Percentiles rank a stretch among this genome's conserved stretches.
Evolutionary conservation across 2,329 filamentous ascomycete species (phyloP).

Genomic region (Ophiobolus disseminans): DNA sequence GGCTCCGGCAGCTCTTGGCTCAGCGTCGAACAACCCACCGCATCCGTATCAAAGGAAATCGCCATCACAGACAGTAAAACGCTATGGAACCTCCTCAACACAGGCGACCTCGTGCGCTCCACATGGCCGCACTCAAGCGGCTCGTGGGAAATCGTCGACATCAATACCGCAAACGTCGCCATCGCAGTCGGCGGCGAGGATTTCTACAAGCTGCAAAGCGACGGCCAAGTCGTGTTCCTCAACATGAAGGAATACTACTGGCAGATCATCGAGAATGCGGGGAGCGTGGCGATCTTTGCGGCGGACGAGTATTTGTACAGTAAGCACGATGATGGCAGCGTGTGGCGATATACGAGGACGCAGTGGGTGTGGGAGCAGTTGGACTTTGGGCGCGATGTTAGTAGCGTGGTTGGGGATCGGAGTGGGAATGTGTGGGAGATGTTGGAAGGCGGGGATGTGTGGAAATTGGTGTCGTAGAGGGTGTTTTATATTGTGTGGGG

Average conservation of each 20-base stretch:
- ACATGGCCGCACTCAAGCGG: slow-evolving; percentile 27
- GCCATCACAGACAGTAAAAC: slow-evolving; percentile 33
- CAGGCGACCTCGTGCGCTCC: slow-evolving; percentile 34
- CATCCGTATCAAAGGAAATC: slow-evolving; percentile 25
- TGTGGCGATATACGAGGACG: slow-evolving; percentile 40
- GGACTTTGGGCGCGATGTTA: slow-evolving; percentile 19
- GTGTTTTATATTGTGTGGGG: too few species aligned
- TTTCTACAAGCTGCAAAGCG: slow-evolving; percentile 39
- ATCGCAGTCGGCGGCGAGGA: slow-evolving; percentile 37
- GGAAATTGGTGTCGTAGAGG: slow-evolving; percentile 31
- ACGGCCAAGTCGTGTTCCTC: slow-evolving; percentile 35
- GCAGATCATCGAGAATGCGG: slow-evolving; percentile 29
- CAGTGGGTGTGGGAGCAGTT: slow-evolving; percentile 35
- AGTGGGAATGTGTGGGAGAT: slow-evolving; percentile 33
- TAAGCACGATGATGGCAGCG: slow-evolving; percentile 30
- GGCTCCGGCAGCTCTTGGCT: slow-evolving; percentile 29
- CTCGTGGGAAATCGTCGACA: slow-evolving; percentile 35
- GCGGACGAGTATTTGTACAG: slow-evolving; percentile 29
- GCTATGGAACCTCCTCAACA: slow-evolving; percentile 35
- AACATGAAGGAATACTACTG: slow-evolving; percentile 28
- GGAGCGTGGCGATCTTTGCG: slow-evolving; percentile 23
- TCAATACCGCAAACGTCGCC: slow-evolving; percentile 25
- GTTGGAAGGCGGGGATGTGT: slow-evolving; percentile 26
- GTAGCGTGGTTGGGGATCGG: slow-evolving; percentile 29
- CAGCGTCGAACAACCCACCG: slow-evolving; percentile 30